phyloP scores from a whole-genome alignment of 805 yeast genomes.

The Osmozyma mogii region DNA sequence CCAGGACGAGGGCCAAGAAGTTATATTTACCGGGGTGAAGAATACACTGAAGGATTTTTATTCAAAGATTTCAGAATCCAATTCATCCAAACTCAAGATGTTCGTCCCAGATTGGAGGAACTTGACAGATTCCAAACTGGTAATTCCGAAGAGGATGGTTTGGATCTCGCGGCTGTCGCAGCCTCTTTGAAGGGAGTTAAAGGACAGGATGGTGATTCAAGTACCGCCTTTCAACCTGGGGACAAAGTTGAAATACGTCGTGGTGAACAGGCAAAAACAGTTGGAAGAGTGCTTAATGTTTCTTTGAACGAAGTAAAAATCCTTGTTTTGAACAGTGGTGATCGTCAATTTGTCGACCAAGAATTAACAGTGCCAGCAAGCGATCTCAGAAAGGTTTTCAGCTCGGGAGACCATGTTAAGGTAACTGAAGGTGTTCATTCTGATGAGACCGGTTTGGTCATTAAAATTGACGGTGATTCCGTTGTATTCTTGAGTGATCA shows the following conservation, averaged over 20 bases:
- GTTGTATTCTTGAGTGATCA: slow-evolving; percentile 88
- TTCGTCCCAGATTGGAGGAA: slow-evolving; percentile 84
- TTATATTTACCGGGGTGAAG: slow-evolving; percentile 77
- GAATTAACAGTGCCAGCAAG: slow-evolving; percentile 74
- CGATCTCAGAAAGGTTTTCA: slow-evolving; percentile 76
- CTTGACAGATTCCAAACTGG: slow-evolving; percentile 72
- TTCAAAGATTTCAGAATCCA: slow-evolving; percentile 81
- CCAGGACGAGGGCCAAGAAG: slow-evolving; percentile 54
- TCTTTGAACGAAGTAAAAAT: slow-evolving; percentile 48
- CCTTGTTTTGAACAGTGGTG: slow-evolving; percentile 46
- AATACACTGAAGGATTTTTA: slow-evolving; percentile 81
- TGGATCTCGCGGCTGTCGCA: slow-evolving; percentile 81
- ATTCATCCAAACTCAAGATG: slow-evolving; percentile 69
- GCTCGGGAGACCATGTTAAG: slow-evolving; percentile 91
- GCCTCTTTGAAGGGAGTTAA: slow-evolving; percentile 63
- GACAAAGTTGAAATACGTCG: slow-evolving; percentile 85
- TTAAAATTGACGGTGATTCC: slow-evolving; percentile 71
- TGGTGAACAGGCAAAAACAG: slow-evolving; percentile 90
- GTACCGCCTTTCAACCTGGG: slow-evolving; percentile 71
- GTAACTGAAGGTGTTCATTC: slow-evolving; percentile 85
- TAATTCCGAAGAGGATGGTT: slow-evolving; percentile 67
- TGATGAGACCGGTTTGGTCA: slow-evolving; percentile 93
- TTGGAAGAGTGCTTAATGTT: slow-evolving; percentile 69
- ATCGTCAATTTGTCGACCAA: slow-evolving; percentile 45
- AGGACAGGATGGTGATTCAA: slow-evolving; percentile 17